Conservation (phyloP, 257 asterid species). For the Lycium barbarum region DNA sequence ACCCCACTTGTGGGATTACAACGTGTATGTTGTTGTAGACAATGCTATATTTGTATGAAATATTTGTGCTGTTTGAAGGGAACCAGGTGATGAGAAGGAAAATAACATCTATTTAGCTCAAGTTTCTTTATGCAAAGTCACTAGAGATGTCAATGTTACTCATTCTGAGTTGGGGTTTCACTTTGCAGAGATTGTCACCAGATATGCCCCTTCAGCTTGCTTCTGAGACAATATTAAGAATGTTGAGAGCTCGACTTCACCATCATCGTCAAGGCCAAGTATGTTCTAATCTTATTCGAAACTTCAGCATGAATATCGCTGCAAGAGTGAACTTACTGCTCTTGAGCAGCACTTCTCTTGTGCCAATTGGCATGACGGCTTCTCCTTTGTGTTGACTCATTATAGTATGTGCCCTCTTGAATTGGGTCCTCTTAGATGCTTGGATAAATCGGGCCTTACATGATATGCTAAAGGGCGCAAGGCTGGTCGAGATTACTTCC, state of each 20-base stretch:
- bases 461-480: neutral
- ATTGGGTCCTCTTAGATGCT: constrained; percentile 10
- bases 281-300: constrained; percentile 36
- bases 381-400: constrained; percentile 20
- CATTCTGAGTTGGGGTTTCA: constrained; percentile 28
- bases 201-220: constrained; percentile 91
- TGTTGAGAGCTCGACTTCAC: constrained; percentile 89
- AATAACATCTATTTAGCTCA: neutral
- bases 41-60: neutral
- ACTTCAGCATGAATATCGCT: neutral
- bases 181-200: constrained; percentile 81
- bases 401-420: neutral
- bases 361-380: neutral
- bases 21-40: neutral
- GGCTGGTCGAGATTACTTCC: neutral
- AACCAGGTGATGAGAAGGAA: constrained; percentile 11
- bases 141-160: constrained; percentile 19
- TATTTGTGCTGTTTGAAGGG: constrained; percentile 1
- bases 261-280: constrained; percentile 91
- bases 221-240: constrained; percentile 79
- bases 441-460: neutral
- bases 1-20: too few relatives aligned
- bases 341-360: neutral
- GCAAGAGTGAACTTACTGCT: neutral
- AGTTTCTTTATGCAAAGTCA: neutral